Base-by-base conservation (phyloP, 805 yeast genomes). In the Pichia gijzeniarum region DNA sequence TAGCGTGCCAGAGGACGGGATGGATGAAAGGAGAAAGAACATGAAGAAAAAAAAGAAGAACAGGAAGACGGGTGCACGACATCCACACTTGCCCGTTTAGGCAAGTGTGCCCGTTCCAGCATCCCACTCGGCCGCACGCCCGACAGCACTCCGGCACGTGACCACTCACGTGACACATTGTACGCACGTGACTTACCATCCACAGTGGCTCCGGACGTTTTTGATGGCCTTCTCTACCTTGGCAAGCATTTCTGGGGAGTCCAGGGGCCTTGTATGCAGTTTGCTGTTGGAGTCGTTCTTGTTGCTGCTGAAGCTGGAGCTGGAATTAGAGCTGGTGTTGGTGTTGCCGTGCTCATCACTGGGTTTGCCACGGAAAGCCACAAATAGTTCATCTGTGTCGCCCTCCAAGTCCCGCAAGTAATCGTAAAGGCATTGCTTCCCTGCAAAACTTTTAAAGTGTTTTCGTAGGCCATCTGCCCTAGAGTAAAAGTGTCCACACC, bases 401-500 rank as follows among this genome's bases (percentile, higher is more conserved):
- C 43, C 42, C 13, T 40, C 35, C 19, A 30, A 8, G 17, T 39
- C 43, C n/a, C 43, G 33, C 14, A 44, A 21, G 19, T 34, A 44
- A 16, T 39, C 42, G 14, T 38, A 37, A 7, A 45, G 40, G 32
- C 49, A 47, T 16, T 41, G 43, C 18, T 38, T 35, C 12, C 49
- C 49, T 5, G 49, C 46, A 35, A 34, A 38, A 8, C 41, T 35
- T 13, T 43, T 38, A 18, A 47, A 47, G 30, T 47, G 49, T 38
- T 47, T 47, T 3, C 49, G 31, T 19, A 47, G 21, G 17, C 49
- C 49, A 17, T 47, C 49, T 2, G 49, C 46, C 16, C 49, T 37
- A 4, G 47, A 43, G 21, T 47, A 47, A 22, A 35, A 47, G 32
- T 47, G 46, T 2, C 47, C 47, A 30, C 49, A 47, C 8, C 49